Evolutionary conservation across 495 filamentous ascomycete species (phyloP).

Genomic region (Podospora pseudopauciseta): DNA sequence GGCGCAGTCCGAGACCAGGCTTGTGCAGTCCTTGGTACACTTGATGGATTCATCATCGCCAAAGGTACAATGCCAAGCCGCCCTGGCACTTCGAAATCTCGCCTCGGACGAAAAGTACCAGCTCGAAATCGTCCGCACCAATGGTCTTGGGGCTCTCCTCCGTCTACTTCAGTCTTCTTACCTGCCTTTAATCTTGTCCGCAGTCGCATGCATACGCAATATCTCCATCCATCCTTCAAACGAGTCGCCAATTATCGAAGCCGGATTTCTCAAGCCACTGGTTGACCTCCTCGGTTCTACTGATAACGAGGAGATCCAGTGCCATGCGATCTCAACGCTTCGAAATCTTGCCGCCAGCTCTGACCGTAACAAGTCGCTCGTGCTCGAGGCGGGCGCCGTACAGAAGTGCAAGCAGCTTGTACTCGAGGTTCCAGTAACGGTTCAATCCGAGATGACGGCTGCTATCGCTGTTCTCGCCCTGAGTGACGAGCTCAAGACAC

Average conservation of each 20-base stretch:
- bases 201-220: conserved; percentile 96
- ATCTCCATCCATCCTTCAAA: conserved; percentile 99
- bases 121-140: conserved; percentile 88
- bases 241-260: conserved; percentile 98
- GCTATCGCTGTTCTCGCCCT: conserved; percentile 96
- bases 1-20: conserved; percentile 78
- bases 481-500: conserved; percentile 90
- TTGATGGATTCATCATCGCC: conserved; percentile 96
- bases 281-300: conserved; percentile 92
- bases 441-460: conserved; percentile 98
- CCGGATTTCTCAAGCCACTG: conserved; percentile 87
- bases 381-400: conserved; percentile 92
- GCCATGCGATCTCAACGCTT: conserved; percentile 95
- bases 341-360: conserved; percentile 95
- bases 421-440: conserved; percentile 84
- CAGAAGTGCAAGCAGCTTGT: conserved; percentile 98
- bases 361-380: conserved; percentile 93
- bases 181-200: conserved; percentile 90
- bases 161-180: conserved; percentile 91
- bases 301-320: conserved; percentile 98
- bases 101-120: conserved; percentile 99
- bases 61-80: conserved; percentile 97
- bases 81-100: conserved; percentile 87
- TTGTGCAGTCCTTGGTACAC: conserved; percentile 90
- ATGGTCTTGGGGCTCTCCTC: conserved; percentile 77